phyloP scores from a whole-genome alignment of 2,329 filamentous ascomycete species.

The Aspergillus novofumigatus region DNA sequence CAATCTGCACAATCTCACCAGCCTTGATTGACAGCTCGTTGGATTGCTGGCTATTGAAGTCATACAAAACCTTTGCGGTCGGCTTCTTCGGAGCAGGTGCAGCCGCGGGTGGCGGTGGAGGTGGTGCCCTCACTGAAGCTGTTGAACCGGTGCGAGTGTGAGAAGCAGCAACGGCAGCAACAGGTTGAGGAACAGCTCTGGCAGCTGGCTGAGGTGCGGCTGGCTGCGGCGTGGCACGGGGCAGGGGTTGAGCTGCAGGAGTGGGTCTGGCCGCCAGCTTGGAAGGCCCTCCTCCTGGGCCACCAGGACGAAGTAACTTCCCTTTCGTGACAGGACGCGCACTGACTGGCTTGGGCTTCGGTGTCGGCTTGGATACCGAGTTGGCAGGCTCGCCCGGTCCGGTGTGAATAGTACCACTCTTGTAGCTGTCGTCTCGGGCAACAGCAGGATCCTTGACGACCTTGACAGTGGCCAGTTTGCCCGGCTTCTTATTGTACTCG shows the following conservation, averaged over 20 bases:
- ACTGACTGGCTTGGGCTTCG: conserved; percentile 78
- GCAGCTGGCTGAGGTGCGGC: conserved; percentile 31
- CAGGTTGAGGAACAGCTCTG: conserved; percentile 47
- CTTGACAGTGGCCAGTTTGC: conserved; percentile 85
- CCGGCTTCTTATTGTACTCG: conserved; percentile 96
- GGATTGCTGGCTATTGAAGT: conserved; percentile 77
- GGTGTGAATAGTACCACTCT: conserved; percentile 87
- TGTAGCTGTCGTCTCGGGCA: conserved; percentile 75
- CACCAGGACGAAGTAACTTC: conserved; percentile 85
- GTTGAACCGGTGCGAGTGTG: conserved; percentile 49
- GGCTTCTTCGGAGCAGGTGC: conserved; percentile 61
- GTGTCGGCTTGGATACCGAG: conserved; percentile 78
- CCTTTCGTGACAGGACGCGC: conserved; percentile 89
- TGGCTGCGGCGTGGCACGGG: conserved; percentile 29
- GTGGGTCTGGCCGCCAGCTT: conserved; percentile 53
- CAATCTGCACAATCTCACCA: conserved; percentile 78
- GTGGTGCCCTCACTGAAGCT: conserved; percentile 61
- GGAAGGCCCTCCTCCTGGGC: conserved; percentile 75
- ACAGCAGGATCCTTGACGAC: conserved; percentile 80
- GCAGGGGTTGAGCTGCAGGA: conserved; percentile 35
- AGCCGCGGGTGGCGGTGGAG: conserved; percentile 63
- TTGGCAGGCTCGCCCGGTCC: conserved; percentile 76
- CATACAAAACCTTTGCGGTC: conserved; percentile 85
- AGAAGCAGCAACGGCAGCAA: conserved; percentile 35
- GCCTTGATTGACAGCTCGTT: conserved; percentile 80